phyloP scores from a whole-genome alignment of 2,329 filamentous ascomycete genomes.

The Aspergillus carbonarius region DNA sequence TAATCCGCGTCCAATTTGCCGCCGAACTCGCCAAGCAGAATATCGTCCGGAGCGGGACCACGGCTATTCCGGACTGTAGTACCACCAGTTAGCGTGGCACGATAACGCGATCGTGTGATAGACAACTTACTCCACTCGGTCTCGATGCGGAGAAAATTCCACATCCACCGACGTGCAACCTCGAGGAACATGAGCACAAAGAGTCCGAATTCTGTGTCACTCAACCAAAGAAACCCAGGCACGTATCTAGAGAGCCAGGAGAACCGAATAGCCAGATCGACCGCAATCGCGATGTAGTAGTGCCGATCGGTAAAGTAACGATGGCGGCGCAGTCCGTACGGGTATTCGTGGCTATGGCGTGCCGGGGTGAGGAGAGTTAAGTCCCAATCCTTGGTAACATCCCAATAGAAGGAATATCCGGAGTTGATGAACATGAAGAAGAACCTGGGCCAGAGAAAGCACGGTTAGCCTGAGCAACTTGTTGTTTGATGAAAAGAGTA shows the following conservation, averaged over 20 bases:
- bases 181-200: slow-evolving; percentile 86
- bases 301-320: slow-evolving; percentile 71
- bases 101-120: neutral
- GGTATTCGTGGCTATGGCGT: slow-evolving; percentile 63
- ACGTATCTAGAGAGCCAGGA: slow-evolving; percentile 90
- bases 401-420: slow-evolving; percentile 97
- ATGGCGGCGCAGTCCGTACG: slow-evolving; percentile 73
- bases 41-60: slow-evolving; percentile 63
- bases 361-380: slow-evolving; percentile 71
- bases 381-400: slow-evolving; percentile 95
- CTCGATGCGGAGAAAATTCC: slow-evolving; percentile 95
- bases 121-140: slow-evolving; percentile 74
- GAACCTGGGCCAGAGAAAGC: slow-evolving; percentile 55
- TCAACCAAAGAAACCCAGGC: slow-evolving; percentile 76
- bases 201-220: slow-evolving; percentile 83
- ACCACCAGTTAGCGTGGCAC: slow-evolving; percentile 17
- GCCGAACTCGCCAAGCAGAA: slow-evolving; percentile 71
- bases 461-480: neutral
- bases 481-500: no score
- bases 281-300: slow-evolving; percentile 77
- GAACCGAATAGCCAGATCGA: slow-evolving; percentile 80
- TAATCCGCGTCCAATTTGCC: slow-evolving; percentile 65
- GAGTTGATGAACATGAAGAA: slow-evolving; percentile 77
- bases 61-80: slow-evolving; percentile 52
- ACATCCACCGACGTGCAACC: slow-evolving; percentile 86